phyloP scores from a whole-genome alignment of 768 basidiomycete genomes.

The Lentinula detonsa region DNA sequence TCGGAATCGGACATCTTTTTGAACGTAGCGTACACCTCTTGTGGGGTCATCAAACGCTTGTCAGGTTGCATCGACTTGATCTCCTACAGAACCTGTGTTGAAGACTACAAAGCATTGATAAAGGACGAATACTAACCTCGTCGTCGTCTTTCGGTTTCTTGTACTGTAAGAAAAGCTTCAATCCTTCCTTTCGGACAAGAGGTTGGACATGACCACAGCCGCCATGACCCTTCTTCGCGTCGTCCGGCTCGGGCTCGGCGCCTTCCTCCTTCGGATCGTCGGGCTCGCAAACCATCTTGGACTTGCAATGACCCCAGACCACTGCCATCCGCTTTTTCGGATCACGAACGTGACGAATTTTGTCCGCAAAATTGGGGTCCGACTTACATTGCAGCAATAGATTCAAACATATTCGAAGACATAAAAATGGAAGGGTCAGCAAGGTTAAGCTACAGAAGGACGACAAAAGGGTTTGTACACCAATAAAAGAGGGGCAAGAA shows the following conservation, averaged over 20 bases:
- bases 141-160: constrained; percentile 94
- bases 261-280: constrained; percentile 87
- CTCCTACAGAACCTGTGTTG: constrained; percentile 42
- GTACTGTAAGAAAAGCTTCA: constrained; percentile 93
- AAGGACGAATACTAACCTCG: constrained; percentile 56
- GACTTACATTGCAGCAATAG: constrained; percentile 47
- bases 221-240: constrained; percentile 88
- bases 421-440: constrained; percentile 67
- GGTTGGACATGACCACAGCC: constrained; percentile 96
- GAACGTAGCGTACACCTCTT: constrained; percentile 90
- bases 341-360: constrained; percentile 81
- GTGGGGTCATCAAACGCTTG: constrained; percentile 75
- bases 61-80: constrained; percentile 77
- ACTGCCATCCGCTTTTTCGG: constrained; percentile 83
- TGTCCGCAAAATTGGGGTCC: constrained; percentile 80
- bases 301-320: constrained; percentile 84
- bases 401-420: constrained; percentile 27
- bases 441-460: constrained; percentile 31
- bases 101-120: background rate
- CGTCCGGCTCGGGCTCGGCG: constrained; percentile 60
- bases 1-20: constrained; percentile 93
- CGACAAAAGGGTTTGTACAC: constrained; percentile 19
- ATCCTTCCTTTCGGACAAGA: constrained; percentile 83
- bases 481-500: constrained; percentile 49
- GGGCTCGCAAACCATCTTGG: constrained; percentile 82